A percentile compares a stretch with the other conserved stretches of the same genome.
Evolutionary conservation across 1,139 yeast species (phyloP).

Genomic region (Blastobotrys serpentis): DNA sequence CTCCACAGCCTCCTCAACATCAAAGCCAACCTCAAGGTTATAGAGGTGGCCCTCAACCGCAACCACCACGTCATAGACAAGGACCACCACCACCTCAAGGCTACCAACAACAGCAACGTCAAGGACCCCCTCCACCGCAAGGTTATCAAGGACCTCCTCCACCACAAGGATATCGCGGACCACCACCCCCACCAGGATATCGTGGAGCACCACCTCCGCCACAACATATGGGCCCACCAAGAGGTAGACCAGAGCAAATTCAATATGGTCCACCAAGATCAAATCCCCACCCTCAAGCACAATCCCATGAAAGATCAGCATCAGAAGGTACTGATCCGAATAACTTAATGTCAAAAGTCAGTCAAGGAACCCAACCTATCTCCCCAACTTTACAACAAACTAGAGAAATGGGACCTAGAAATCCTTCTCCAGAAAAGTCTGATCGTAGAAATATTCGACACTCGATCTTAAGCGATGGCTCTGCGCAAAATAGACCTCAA

Average conservation of each 20-base stretch:
- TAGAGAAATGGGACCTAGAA: conserved; percentile 10
- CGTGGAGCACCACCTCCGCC: no score
- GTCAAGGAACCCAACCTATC: conserved; percentile 30
- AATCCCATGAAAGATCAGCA: conserved; percentile 33
- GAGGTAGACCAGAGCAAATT: conserved; percentile 2
- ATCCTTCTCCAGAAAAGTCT: conserved; percentile 6
- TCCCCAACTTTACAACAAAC: conserved; percentile 24
- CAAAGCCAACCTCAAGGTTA: conserved; percentile 5
- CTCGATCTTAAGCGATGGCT: conserved; percentile 24
- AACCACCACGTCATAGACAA: conserved; percentile 2
- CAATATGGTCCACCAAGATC: conserved; percentile 1
- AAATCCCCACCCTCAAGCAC: conserved; percentile 1
- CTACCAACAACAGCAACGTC: conserved; percentile 9
- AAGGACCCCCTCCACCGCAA: conserved; percentile 10
- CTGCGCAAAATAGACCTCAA: background rate
- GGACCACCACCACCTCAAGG: conserved; percentile 4
- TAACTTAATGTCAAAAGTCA: conserved; percentile 31
- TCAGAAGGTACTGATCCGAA: conserved; percentile 37
- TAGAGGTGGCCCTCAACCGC: conserved; percentile 11
- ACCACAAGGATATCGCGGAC: conserved; percentile 9
- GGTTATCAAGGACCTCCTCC: conserved; percentile 2
- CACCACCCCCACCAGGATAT: no score
- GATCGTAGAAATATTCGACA: conserved; percentile 21
- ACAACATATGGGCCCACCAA: conserved; percentile 3
- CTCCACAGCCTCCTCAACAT: conserved; percentile 9